Evolutionary conservation across 768 basidiomycete species (phyloP), one percentile per base, ranked within the genome.

Genomic region (Boletus pseudo-olivaceus): DNA sequence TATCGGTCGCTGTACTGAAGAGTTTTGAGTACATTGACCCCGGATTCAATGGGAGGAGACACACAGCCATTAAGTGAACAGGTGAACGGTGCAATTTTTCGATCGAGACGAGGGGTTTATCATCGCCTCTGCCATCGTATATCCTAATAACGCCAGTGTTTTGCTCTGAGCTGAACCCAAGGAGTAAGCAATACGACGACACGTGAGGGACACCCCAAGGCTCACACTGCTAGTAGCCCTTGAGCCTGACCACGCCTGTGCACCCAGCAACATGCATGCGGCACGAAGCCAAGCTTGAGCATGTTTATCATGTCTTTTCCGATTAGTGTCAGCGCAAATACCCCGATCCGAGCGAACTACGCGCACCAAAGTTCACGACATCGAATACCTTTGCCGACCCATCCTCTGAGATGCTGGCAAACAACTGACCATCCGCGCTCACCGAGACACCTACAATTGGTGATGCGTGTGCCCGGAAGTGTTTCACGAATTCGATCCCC

Each of bases 401-500:
- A 64, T 96, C 94, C 60, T 93, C 94, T 1, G 93, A 87, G 2
- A 98, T 80, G 27, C 87, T 96, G 2, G 96, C 96, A 69, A 93
- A 93, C 37, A 94, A 73, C 66, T 90, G 87, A 0, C 97, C 97
- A 67, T 99, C 95, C 41, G 87, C 86, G 63, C 93, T 95, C 26
- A 87, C 89, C 23, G 88, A 89, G 5, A 98, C 87, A 8, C 82
- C 84, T 4, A 84, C 76, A 26, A 98, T 81, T 9, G 91, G 83
- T 26, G 81, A 79, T 20, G 95, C 77, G 63, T 97, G 95, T 1
- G 97, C 93, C 43, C 97, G 87, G 70, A 96, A 99, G 60, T 95
- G 92, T 73, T 99, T 99, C 55, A 98, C 96, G 63, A 98, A 98
- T 73, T 98, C 97, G 64, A 99, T 93, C 5, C 95, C 96, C 7